Percentiles rank a stretch among this genome's conserved stretches.
phyloP scores from a whole-genome alignment of 2,329 filamentous ascomycete genomes.

The Aspergillus clavatus region DNA sequence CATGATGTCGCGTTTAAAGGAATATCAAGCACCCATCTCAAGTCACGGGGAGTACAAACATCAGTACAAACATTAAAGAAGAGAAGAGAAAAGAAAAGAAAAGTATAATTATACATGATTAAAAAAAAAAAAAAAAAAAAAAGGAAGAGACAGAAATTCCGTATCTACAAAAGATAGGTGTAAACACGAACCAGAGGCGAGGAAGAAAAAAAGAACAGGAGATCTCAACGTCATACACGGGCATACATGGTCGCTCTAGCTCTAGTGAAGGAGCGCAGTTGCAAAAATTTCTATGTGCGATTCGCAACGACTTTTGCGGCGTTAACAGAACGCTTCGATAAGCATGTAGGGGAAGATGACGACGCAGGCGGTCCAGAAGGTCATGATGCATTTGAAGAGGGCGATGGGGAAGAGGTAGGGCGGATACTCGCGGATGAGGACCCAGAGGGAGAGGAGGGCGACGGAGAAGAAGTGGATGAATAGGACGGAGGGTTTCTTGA shows the following conservation, averaged over 20 bases:
- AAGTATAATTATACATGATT: not conserved
- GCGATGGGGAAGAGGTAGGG: conserved; percentile 59
- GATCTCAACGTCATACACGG: not conserved
- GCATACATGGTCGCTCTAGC: not conserved
- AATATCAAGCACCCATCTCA: no score
- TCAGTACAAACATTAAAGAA: not conserved
- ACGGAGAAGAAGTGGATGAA: conserved; percentile 94
- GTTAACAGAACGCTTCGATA: conserved; percentile 56
- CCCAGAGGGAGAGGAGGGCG: conserved; percentile 80
- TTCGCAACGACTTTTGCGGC: no score
- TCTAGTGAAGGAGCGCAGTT: not conserved
- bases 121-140: not conserved
- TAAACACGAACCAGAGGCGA: not conserved
- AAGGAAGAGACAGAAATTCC: no score
- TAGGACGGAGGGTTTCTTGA: conserved; percentile 70
- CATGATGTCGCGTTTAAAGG: not conserved
- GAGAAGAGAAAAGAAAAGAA: not conserved
- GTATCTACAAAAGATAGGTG: no score
- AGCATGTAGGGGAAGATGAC: conserved; percentile 81
- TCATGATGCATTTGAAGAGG: conserved; percentile 59
- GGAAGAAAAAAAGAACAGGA: not conserved
- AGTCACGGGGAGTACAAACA: no score
- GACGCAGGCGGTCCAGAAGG: conserved; percentile 74
- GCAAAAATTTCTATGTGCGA: not conserved
- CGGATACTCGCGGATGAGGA: conserved; percentile 50